These are phyloP conservation scores for Podila verticillata DNA, from an alignment of 192 early-diverging fungal species.

Conservation along the genomic window DNA sequence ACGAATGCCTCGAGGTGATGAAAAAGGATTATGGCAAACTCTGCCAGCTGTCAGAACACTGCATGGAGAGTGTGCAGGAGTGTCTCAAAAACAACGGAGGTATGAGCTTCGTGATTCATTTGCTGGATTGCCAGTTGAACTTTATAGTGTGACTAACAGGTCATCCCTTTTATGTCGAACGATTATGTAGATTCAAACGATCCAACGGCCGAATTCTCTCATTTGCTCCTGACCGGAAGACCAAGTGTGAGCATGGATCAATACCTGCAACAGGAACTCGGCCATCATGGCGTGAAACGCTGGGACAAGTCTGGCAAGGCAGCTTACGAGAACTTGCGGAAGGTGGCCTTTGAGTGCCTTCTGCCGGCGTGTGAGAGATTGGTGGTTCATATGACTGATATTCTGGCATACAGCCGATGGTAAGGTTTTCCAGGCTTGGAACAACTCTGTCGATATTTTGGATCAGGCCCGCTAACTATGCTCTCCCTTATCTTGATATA, in stretches of 20 bases:
- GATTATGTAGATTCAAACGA: constrained; percentile 13
- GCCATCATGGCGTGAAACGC: constrained; percentile 24
- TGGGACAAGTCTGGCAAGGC: constrained; percentile 32
- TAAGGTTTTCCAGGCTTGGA: background rate
- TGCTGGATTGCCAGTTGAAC: background rate
- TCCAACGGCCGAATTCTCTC: constrained; percentile 28
- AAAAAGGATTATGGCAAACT: constrained; percentile 22
- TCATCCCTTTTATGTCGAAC: background rate
- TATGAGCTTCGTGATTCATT: background rate
- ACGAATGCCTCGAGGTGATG: constrained; percentile 23
- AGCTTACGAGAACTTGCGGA: constrained; percentile 23
- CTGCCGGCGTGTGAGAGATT: constrained; percentile 36
- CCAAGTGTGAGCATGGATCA: constrained; percentile 23
- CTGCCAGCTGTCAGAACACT: constrained; percentile 16
- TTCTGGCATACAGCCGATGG: constrained; percentile 41
- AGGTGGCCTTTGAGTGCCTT: constrained; percentile 40
- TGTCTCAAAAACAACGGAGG: constrained; percentile 21
- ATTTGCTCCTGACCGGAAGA: constrained; percentile 28
- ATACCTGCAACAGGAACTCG: constrained; percentile 33
- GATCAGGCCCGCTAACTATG: background rate
- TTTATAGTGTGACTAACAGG: background rate
- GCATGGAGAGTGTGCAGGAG: constrained; percentile 14
- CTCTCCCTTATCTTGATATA: background rate
- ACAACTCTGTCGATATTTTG: background rate
- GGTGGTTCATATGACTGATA: constrained; percentile 24